Conservation (phyloP, 2,329 filamentous ascomycete genomes). For the Teratosphaeria pseudoeucalypti region DNA sequence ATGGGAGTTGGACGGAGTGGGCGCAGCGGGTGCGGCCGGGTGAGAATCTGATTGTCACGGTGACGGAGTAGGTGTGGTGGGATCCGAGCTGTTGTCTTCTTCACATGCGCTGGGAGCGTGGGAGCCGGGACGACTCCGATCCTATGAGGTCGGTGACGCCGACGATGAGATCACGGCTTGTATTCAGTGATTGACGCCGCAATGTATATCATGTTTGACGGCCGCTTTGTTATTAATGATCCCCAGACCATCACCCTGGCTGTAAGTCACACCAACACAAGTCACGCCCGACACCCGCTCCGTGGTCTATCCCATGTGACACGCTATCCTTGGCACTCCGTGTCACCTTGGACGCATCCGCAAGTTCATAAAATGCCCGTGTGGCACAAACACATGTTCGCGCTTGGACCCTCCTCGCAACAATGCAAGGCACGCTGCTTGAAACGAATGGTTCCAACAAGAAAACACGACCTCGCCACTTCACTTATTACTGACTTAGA, state of each 20-base stretch:
- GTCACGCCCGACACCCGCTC: not conserved
- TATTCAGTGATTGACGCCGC: not conserved
- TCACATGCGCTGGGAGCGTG: not conserved
- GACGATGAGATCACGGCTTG: not conserved
- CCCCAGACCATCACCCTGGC: no score
- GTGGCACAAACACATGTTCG: not conserved
- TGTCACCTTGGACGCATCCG: no score
- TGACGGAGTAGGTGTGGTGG: constrained; percentile 1
- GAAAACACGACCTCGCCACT: not conserved
- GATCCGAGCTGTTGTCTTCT: not conserved
- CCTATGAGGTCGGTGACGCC: no score
- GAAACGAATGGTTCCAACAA: not conserved
- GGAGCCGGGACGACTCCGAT: not conserved
- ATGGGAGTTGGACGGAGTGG: constrained; percentile 80
- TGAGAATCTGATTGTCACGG: constrained; percentile 27
- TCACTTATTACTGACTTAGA: not conserved
- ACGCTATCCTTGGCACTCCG: not conserved
- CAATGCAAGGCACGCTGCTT: not conserved
- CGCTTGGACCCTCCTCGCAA: not conserved
- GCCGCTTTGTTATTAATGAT: not conserved
- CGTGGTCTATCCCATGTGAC: no score
- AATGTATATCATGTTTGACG: not conserved
- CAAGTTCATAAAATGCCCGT: not conserved
- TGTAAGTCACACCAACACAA: not conserved
- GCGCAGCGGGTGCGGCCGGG: constrained; percentile 25